phyloP scores from a whole-genome alignment of 345 rosid genomes.

The Psidium guajava region DNA sequence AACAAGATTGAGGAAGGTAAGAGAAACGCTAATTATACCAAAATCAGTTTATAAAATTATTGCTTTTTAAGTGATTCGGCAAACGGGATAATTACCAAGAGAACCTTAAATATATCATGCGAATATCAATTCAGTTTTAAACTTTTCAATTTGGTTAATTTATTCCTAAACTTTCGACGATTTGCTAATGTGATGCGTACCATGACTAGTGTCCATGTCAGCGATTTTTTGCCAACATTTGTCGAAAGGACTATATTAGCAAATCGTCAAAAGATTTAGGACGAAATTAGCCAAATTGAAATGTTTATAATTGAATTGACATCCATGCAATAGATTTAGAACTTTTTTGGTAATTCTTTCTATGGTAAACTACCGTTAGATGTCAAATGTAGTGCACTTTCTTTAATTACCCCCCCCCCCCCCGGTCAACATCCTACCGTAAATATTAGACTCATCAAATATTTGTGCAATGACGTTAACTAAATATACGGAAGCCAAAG shows the following conservation, averaged over 20 bases:
- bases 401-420: background rate
- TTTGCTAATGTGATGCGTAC: background rate
- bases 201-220: background rate
- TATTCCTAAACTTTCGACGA: background rate
- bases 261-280: background rate
- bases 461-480: background rate
- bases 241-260: accelerated
- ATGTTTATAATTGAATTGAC: accelerated
- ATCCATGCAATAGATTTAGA: background rate
- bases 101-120: background rate
- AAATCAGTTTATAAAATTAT: background rate
- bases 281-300: background rate
- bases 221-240: background rate
- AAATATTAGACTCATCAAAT: background rate
- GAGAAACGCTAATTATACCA: background rate
- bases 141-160: background rate
- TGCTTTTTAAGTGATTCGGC: background rate
- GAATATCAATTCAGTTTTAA: background rate
- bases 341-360: background rate
- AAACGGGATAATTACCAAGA: background rate
- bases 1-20: background rate
- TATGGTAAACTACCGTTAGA: background rate
- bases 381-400: background rate
- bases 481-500: background rate
- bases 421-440: background rate